phyloP scores from a whole-genome alignment of 2,329 filamentous ascomycete species.

The Fusarium sp. region DNA sequence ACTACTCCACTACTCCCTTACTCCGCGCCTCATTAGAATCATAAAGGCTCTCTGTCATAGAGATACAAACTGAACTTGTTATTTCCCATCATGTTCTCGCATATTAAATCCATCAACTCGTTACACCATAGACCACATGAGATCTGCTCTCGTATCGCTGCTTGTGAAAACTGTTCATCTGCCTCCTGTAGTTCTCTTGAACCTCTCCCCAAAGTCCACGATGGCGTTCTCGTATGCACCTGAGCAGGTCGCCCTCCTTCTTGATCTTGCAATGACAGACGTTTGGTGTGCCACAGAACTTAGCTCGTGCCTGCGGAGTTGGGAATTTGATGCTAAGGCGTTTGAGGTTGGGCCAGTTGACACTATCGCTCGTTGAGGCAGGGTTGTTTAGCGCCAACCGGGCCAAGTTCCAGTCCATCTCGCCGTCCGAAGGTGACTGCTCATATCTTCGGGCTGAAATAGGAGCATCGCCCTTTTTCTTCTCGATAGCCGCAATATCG shows the following conservation, averaged over 20 bases:
- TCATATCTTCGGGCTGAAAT: constrained; percentile 43
- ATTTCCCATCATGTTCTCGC: not conserved
- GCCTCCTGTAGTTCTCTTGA: constrained; percentile 40
- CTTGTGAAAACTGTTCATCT: constrained; percentile 34
- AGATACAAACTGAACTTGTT: not conserved
- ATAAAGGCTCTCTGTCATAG: not conserved
- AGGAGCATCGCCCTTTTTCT: constrained; percentile 35
- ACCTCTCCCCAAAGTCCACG: constrained; percentile 43
- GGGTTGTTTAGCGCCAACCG: constrained; percentile 42
- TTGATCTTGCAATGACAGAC: constrained; percentile 40
- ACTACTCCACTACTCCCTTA: not conserved
- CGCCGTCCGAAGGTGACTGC: constrained; percentile 8
- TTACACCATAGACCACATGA: constrained; percentile 35
- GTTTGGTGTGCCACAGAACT: constrained; percentile 42
- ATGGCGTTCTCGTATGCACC: constrained; percentile 40
- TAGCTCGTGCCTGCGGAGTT: constrained; percentile 23
- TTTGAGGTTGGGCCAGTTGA: constrained; percentile 38
- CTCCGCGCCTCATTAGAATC: not conserved
- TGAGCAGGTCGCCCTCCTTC: constrained; percentile 34
- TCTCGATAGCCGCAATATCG: constrained; percentile 40
- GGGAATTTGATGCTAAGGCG: constrained; percentile 46
- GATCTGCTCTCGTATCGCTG: constrained; percentile 31
- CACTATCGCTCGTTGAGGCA: constrained; percentile 24
- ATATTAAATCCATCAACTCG: not conserved
- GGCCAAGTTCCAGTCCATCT: constrained; percentile 45